A percentile compares a stretch with the other conserved stretches of the same genome.
Conservation (phyloP, 2,329 filamentous ascomycete species). For the Lanzia echinophila region DNA sequence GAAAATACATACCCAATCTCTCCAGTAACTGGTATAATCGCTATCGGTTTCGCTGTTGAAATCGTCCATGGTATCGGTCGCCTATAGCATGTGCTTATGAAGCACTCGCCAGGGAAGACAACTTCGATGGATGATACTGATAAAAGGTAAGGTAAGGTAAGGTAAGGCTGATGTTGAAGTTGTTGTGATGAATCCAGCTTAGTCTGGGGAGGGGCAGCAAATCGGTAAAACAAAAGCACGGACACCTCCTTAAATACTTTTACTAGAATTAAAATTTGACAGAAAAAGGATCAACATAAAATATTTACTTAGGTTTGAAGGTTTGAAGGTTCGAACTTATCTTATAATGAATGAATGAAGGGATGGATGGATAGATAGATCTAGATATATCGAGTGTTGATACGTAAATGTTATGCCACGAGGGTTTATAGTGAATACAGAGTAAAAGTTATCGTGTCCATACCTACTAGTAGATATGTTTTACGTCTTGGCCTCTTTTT, state of each 20-base stretch:
- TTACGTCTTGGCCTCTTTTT: no score
- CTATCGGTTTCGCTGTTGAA: slow-evolving; percentile 97
- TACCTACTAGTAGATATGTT: no score
- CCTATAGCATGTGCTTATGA: slow-evolving; percentile 25
- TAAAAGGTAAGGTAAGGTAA: neutral
- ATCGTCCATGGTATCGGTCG: slow-evolving; percentile 68
- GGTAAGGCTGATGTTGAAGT: slow-evolving; percentile 7
- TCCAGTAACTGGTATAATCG: slow-evolving; percentile 98
- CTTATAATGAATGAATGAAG: no score
- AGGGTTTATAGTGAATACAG: no score
- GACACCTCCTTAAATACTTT: neutral
- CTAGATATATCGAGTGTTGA: no score
- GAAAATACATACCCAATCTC: slow-evolving; percentile 77
- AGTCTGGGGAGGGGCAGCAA: slow-evolving; percentile 10
- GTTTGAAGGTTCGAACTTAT: no score
- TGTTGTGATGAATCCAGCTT: slow-evolving; percentile 3
- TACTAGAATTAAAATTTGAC: neutral
- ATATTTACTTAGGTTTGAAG: no score
- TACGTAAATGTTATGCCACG: no score
- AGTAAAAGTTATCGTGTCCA: no score
- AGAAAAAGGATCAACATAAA: neutral
- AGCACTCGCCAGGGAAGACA: slow-evolving; percentile 23
- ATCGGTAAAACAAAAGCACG: neutral
- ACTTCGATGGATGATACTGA: slow-evolving; percentile 2
- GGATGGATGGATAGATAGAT: no score